Conservation (phyloP, 192 early-diverging fungal species). For the Coemansia sp. region DNA sequence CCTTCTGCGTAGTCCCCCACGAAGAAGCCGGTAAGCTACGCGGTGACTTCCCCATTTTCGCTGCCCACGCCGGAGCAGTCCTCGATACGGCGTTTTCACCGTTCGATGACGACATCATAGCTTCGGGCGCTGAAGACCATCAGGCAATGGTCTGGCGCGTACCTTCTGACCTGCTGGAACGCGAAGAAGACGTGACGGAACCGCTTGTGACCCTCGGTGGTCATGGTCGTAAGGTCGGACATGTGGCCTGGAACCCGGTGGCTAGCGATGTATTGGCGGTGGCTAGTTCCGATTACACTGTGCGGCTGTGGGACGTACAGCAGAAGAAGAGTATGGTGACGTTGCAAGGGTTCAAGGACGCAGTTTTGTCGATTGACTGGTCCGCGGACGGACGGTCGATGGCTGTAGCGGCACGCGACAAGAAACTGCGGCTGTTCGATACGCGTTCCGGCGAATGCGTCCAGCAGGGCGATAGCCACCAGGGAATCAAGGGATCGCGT, state of each 20-base stretch:
- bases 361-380: slow-evolving; percentile 91
- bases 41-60: slow-evolving; percentile 85
- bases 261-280: slow-evolving; percentile 92
- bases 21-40: slow-evolving; percentile 74
- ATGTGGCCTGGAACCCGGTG: slow-evolving; percentile 95
- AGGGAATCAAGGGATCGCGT: slow-evolving; percentile 95
- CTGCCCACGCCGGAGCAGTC: slow-evolving; percentile 91
- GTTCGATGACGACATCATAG: slow-evolving; percentile 96
- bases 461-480: slow-evolving; percentile 80
- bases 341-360: slow-evolving; percentile 83
- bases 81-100: slow-evolving; percentile 98
- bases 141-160: slow-evolving; percentile 96
- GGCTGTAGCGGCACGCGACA: slow-evolving; percentile 94
- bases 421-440: slow-evolving; percentile 93
- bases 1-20: slow-evolving; percentile 92
- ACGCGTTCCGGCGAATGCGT: slow-evolving; percentile 79
- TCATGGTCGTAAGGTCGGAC: slow-evolving; percentile 95
- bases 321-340: slow-evolving; percentile 72
- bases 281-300: slow-evolving; percentile 82
- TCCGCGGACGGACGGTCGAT: slow-evolving; percentile 82
- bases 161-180: slow-evolving; percentile 71
- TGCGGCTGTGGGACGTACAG: slow-evolving; percentile 94
- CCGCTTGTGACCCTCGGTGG: slow-evolving; percentile 81
- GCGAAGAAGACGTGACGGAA: slow-evolving; percentile 70
- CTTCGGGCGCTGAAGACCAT: slow-evolving; percentile 79